phyloP scores from a whole-genome alignment of 805 yeast species.

The Pichia paraexigua region DNA sequence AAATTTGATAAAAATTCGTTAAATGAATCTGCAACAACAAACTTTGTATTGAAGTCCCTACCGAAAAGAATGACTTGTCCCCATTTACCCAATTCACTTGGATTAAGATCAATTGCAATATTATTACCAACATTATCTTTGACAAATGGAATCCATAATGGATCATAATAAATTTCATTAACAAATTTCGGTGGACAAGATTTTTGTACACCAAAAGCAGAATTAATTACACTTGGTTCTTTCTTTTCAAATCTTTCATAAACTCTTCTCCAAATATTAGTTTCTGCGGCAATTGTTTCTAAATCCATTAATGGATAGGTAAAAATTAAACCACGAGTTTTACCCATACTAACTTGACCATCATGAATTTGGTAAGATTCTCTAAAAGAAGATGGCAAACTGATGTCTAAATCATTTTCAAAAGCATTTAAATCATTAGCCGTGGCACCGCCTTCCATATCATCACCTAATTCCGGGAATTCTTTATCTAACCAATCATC shows the following conservation, averaged over 20 bases:
- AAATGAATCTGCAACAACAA: slow-evolving; percentile 79
- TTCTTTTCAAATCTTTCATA: slow-evolving; percentile 30
- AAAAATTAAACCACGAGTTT: slow-evolving; percentile 68
- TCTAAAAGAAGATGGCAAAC: slow-evolving; percentile 72
- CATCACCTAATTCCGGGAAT: slow-evolving; percentile 74
- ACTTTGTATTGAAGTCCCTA: slow-evolving; percentile 87
- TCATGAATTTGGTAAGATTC: slow-evolving; percentile 79
- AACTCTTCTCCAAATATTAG: slow-evolving; percentile 77
- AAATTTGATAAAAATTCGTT: slow-evolving; percentile 78
- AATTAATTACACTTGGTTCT: slow-evolving; percentile 13
- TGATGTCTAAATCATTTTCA: slow-evolving; percentile 69
- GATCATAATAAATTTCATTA: slow-evolving; percentile 76
- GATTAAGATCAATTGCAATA: slow-evolving; percentile 81
- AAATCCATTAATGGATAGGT: slow-evolving; percentile 75
- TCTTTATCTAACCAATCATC: slow-evolving; percentile 74
- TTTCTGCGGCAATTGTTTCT: slow-evolving; percentile 73
- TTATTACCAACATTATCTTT: slow-evolving; percentile 89
- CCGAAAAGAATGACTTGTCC: slow-evolving; percentile 94
- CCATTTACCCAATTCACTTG: slow-evolving; percentile 68
- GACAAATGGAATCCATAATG: slow-evolving; percentile 85
- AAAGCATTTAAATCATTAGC: slow-evolving; percentile 71
- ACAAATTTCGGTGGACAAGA: slow-evolving; percentile 73
- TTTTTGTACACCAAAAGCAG: slow-evolving; percentile 31
- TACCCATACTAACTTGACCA: slow-evolving; percentile 79
- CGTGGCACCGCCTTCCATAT: slow-evolving; percentile 74